Evolutionary conservation across 352 stramenopile genomes (phyloP), one percentile per base, ranked within the genome.

Genomic region (Pythium apleroticum): DNA sequence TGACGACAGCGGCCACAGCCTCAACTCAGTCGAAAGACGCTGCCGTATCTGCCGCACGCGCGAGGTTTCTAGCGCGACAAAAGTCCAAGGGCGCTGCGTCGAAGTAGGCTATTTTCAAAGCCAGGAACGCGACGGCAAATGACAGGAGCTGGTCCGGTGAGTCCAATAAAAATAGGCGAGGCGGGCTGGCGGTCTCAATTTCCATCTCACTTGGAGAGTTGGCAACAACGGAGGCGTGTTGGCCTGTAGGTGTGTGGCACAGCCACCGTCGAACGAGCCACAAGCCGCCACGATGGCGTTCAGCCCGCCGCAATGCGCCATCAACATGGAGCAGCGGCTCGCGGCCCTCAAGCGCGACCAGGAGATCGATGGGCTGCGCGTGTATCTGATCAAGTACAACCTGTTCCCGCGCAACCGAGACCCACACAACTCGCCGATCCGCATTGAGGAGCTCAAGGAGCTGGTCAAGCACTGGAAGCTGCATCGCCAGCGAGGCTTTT

Each of bases 391-490:
- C 73, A 95, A 95, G 68, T 92, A 91, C 75, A 91, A 94, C 53
- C 76, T 94, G 52, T 94, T 95, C 61, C 85, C 84, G 37, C 83
- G 81, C 35, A 93, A 93, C 43, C 81, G 86, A 17, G 87, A 93
- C 69, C 85, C 85, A 2, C 72, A 93, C 56, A 96, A 95, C 76
- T 94, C 85, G 46, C 86, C 82, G 25, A 96, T 95, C 69, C 82
- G 84, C 43, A 69, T 93, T 24, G 89, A 97, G 48, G 88, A 97
- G 74, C 81, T 97, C 45, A 97, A 97, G 69, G 91, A 97, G 63
- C 76, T 97, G 11, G 89, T 96, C 15, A 93, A 96, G 60, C 83
- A 95, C 71, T 97, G 90, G 88, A 96, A 97, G 68, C 76, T 97
- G 5, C 90, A 97, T 55, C 82, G 80, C 8, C 85, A 96, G 67